These are phyloP conservation scores for Quercus bicolor DNA, from an alignment of 306 rosid genomes.

Conservation along the genomic window DNA sequence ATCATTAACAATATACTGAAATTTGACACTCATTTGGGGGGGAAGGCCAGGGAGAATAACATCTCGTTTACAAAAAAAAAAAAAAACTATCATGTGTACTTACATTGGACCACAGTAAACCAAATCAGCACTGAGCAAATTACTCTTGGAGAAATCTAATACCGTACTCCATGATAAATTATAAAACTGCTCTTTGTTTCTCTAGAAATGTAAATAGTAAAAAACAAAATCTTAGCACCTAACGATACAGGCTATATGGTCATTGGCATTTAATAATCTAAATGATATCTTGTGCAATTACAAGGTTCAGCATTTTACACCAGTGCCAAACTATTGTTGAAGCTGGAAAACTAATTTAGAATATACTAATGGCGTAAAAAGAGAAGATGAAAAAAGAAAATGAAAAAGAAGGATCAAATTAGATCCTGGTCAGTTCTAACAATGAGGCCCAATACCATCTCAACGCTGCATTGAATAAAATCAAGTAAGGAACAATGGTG, in stretches of 20 bases:
- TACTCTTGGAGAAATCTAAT: not conserved
- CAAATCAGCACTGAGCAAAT: not conserved
- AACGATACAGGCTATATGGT: slow-evolving; percentile 17
- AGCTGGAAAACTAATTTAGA: slow-evolving; percentile 48
- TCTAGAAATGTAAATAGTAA: not conserved
- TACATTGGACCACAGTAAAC: not conserved
- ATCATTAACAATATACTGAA: no score
- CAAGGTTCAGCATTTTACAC: slow-evolving; percentile 67
- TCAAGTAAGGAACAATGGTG: slow-evolving; percentile 27
- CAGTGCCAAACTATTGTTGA: slow-evolving; percentile 45
- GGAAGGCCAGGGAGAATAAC: no score
- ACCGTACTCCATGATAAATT: slow-evolving; percentile 17
- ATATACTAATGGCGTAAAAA: slow-evolving; percentile 39
- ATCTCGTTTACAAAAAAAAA: no score
- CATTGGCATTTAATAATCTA: slow-evolving; percentile 21
- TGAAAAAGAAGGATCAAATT: slow-evolving; percentile 13
- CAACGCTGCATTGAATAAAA: slow-evolving; percentile 25
- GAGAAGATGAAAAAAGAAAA: slow-evolving; percentile 23
- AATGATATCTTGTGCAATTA: slow-evolving; percentile 37
- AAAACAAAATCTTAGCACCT: slow-evolving; percentile 21
- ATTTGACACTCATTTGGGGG: no score
- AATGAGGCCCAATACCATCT: slow-evolving; percentile 34
- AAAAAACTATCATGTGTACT: not conserved
- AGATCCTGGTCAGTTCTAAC: slow-evolving; percentile 34
- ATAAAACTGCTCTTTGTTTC: slow-evolving; percentile 13